Base-by-base conservation (phyloP, 2,329 filamentous ascomycete genomes). In the Pseudogymnoascus sp. region DNA sequence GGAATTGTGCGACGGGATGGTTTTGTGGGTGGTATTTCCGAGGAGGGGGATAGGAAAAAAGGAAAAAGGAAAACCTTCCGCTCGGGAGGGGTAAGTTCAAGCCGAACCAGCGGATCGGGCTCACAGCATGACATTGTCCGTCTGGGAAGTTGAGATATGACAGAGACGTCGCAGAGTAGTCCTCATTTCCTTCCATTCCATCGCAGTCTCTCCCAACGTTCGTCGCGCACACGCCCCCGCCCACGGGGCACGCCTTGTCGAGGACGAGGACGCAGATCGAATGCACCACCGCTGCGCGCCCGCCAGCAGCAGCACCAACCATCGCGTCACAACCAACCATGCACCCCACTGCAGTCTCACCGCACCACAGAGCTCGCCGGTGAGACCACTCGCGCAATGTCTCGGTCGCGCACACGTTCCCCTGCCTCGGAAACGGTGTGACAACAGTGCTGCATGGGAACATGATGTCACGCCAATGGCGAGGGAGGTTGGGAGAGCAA, bases 381-480 rank as follows among this genome's bases (percentile, higher is more conserved):
- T 28, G 23, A 50, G 44, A 28, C 44, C 21, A 50, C 44, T 50
- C 44, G 44, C 44, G 44, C 44, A 1, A 10, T 50, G 44, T 50
- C 44, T 28, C 44, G 44, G 44, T 50, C 44, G 44, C 44, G 44
- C 44, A 50, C 44, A 50, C 44, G 44, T 50, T 50, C 44, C 44
- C 44, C 44, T 50, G 44, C 44, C 44, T 50, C 14, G 44, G 44
- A 50, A 50, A 50, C 44, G 44, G 44, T 50, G 44, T 28, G 44
- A 50, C 44, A 21, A 50, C 44, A 50, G 5, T 50, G 44, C 44
- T 8, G 44, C 42, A 46, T 50, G 44, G 44, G 23, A 14, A 14
- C 44, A 12, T 25, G 21, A 46, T 14, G 23, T 25, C 44, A 28
- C 44, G 44, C 44, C 44, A 50, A 50, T 50, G 44, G 23, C 7